These are phyloP conservation scores for Volvox reticuliferus DNA, from an alignment of 139 green algal species.

Conservation along the genomic window DNA sequence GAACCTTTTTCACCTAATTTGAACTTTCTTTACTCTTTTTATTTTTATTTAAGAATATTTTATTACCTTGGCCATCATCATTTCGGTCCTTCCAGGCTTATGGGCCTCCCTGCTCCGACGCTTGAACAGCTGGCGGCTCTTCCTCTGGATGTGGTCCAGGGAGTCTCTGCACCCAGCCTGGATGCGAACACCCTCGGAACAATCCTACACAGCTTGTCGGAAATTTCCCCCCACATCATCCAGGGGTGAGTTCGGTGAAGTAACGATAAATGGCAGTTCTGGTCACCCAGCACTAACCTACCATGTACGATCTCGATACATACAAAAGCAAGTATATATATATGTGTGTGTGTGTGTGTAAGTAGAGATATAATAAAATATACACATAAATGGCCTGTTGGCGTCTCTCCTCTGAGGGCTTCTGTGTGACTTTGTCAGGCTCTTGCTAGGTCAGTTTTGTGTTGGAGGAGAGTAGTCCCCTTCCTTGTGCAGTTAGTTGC, in stretches of 20 bases:
- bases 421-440: no score
- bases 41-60: not conserved
- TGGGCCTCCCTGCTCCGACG: not conserved
- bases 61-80: not conserved
- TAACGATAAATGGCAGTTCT: no score
- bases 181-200: not conserved
- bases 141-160: not conserved
- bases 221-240: not conserved
- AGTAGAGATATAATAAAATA: no score
- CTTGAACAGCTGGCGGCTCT: not conserved
- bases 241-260: not conserved
- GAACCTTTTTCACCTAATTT: no score
- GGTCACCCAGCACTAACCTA: no score
- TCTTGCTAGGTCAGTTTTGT: no score
- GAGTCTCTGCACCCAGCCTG: not conserved
- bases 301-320: not conserved
- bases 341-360: not conserved
- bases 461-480: no score
- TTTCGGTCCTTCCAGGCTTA: not conserved
- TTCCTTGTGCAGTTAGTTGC: no score
- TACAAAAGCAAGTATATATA: no score
- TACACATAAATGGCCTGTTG: no score
- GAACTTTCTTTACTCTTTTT: not conserved
- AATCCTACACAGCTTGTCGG: not conserved
- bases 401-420: no score